These are phyloP conservation scores for Acer saccharum DNA, from an alignment of 345 rosid genomes.

Conservation along the genomic window DNA sequence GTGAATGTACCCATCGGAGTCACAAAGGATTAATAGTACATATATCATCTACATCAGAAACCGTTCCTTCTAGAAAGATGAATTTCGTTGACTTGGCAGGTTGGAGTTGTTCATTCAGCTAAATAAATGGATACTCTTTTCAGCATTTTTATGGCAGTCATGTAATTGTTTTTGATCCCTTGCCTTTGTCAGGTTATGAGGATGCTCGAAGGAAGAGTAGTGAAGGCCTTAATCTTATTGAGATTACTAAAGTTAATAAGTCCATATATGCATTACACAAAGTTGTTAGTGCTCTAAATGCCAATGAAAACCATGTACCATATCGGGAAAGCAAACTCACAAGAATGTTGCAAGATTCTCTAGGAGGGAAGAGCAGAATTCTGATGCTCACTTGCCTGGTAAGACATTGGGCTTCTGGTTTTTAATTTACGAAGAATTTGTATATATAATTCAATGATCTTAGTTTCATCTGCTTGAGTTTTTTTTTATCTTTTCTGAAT, in stretches of 20 bases:
- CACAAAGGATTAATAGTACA: conserved; percentile 65
- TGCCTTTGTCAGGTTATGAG: conserved; percentile 57
- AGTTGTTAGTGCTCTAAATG: conserved; percentile 64
- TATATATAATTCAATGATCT: not conserved
- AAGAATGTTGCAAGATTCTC: conserved; percentile 68
- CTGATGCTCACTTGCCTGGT: conserved; percentile 78
- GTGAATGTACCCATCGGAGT: conserved; percentile 38
- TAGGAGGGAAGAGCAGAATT: conserved; percentile 49
- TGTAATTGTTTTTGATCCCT: not conserved
- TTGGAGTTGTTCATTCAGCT: conserved; percentile 13
- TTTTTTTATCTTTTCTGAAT: conserved; percentile 9
- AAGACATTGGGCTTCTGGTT: conserved; percentile 15
- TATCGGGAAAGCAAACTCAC: conserved; percentile 82
- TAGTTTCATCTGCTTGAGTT: conserved; percentile 16
- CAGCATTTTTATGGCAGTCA: not conserved
- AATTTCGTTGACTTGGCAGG: conserved; percentile 83
- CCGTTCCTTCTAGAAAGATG: conserved; percentile 49
- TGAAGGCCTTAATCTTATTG: conserved; percentile 36
- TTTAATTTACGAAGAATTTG: not conserved
- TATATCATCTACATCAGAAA: conserved; percentile 28
- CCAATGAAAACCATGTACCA: conserved; percentile 64
- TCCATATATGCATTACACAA: conserved; percentile 70
- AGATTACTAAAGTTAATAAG: conserved; percentile 58
- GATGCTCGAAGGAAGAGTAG: conserved; percentile 51
- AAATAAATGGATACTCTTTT: not conserved